Base-by-base conservation (phyloP, 2,329 filamentous ascomycete genomes). In the Aspergillus vadensis region DNA sequence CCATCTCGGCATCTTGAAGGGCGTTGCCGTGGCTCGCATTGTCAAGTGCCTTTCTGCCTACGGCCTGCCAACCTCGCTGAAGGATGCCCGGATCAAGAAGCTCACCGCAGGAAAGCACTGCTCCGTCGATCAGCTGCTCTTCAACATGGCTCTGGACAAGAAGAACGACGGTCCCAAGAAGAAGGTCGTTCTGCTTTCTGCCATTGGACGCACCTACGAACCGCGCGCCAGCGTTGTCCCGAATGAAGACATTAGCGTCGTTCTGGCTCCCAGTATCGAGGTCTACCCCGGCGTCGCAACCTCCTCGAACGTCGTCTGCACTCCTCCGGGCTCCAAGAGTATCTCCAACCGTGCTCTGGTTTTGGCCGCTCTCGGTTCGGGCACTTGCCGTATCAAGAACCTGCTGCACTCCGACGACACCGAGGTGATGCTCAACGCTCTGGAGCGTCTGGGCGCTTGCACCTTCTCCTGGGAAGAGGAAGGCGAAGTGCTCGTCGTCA, bases 81-180 rank as follows among this genome's bases (percentile, higher is more conserved):
- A 89, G 38, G 93, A 99, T 77, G 91, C 92, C 74, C 87, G 88
- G 30, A 88, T 99, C 47, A 85, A 89, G 47, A 91, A 89, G 70
- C 80, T 95, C 63, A 93, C 92, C 4, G 93, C 92, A 1, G 91
- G 90, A 56, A 97, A 96, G 78, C 83, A 86, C 65, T 99, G 95
- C 74, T 89, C 91, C 0, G 91, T 97, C 2, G 91, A 97, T 68
- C 85, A 90, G 38, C 79, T 99, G 55, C 83, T 99, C 59, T 85
- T 89, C 66, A 96, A 96, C 74, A 99, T 99, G 95, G 92, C 90
- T 0, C 90, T 99, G 8, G 95, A 99, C 79, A 99, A 99, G 85
- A 99, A 99, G 82, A 99, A 99, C 67, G 91, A 96, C 48, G 95
- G 95, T 2, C 86, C 86, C 61, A 92, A 94, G 77, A 99, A 99